phyloP scores from a whole-genome alignment of 441 rosid genomes.

The Arabidopsis hybrid region DNA sequence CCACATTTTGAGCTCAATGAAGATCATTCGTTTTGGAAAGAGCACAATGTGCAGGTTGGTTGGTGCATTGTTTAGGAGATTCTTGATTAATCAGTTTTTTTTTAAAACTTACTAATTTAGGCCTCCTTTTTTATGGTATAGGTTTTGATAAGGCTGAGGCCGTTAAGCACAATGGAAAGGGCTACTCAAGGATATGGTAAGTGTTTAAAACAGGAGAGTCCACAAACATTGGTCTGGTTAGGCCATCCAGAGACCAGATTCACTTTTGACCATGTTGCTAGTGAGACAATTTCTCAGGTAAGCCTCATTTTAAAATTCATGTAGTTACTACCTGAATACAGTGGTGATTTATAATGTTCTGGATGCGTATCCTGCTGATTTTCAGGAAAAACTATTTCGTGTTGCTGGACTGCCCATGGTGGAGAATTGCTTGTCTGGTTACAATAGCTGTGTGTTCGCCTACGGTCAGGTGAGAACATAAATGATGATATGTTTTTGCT shows the following conservation, averaged over 20 bases:
- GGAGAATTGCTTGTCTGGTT: conserved; percentile 96
- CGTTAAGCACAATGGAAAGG: conserved; percentile 68
- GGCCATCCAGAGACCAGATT: conserved; percentile 97
- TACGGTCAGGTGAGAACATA: conserved; percentile 82
- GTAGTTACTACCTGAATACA: no score
- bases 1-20: conserved; percentile 75
- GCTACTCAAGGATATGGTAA: conserved; percentile 68
- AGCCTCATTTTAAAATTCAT: conserved; percentile 4
- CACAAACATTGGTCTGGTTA: conserved; percentile 77
- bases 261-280: conserved; percentile 90
- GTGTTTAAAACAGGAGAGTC: conserved; percentile 85
- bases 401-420: conserved; percentile 94
- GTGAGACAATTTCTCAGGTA: conserved; percentile 92
- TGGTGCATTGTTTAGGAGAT: conserved; percentile 22
- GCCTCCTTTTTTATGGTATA: conserved; percentile 37
- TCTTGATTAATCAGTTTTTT: background rate
- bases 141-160: conserved; percentile 92
- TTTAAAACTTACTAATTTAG: conserved; percentile 16
- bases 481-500: conserved; percentile 20
- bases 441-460: conserved; percentile 94
- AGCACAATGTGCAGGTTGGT: conserved; percentile 97
- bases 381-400: conserved; percentile 77
- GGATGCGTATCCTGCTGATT: conserved; percentile 28
- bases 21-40: conserved; percentile 82
- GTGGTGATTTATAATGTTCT: conserved; percentile 15